Conservation (phyloP, 768 basidiomycete species). For the Amyloporia xantha region DNA sequence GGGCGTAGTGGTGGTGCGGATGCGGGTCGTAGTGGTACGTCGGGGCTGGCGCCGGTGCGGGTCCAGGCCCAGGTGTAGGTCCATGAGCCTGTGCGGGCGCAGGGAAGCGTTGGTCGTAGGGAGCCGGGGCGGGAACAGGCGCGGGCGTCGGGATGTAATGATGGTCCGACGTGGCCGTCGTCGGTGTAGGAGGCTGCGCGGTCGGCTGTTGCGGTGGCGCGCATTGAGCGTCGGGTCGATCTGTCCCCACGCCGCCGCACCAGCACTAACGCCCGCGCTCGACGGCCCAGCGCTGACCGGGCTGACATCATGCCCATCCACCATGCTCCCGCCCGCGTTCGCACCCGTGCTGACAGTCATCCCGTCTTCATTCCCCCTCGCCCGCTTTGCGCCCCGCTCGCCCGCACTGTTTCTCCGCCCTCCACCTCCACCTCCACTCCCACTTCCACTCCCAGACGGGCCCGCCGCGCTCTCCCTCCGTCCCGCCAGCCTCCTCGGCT, state of each 20-base stretch:
- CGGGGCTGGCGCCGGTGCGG: slow-evolving; percentile 2
- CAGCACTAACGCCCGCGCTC: slow-evolving; percentile 3
- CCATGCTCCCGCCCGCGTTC: background rate
- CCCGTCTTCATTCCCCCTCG: slow-evolving; percentile 22
- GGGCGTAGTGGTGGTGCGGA: slow-evolving; percentile 19
- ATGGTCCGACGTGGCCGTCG: slow-evolving; percentile 7
- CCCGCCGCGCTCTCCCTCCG: slow-evolving; percentile 6
- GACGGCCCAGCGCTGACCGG: slow-evolving; percentile 8
- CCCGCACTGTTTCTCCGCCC: slow-evolving; percentile 14
- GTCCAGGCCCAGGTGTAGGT: slow-evolving; percentile 11
- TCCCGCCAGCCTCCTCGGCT: background rate
- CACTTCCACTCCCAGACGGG: background rate
- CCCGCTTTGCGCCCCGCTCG: slow-evolving; percentile 19
- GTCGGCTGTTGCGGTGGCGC: slow-evolving; percentile 11
- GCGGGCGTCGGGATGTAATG: slow-evolving; percentile 12
- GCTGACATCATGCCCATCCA: background rate
- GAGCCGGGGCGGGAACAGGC: slow-evolving; percentile 6
- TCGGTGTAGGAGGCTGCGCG: slow-evolving; percentile 1
- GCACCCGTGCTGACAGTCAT: slow-evolving; percentile 16
- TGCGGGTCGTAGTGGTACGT: slow-evolving; percentile 20
- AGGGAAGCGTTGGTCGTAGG: slow-evolving; percentile 19
- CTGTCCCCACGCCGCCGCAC: slow-evolving; percentile 9
- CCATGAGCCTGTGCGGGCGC: slow-evolving; percentile 8
- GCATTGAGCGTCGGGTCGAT: slow-evolving; percentile 28
- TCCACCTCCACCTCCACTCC: too few relatives aligned